Evolutionary conservation across 1,284 basidiomycete species (phyloP).

Genomic region (Tausonia pullulans): DNA sequence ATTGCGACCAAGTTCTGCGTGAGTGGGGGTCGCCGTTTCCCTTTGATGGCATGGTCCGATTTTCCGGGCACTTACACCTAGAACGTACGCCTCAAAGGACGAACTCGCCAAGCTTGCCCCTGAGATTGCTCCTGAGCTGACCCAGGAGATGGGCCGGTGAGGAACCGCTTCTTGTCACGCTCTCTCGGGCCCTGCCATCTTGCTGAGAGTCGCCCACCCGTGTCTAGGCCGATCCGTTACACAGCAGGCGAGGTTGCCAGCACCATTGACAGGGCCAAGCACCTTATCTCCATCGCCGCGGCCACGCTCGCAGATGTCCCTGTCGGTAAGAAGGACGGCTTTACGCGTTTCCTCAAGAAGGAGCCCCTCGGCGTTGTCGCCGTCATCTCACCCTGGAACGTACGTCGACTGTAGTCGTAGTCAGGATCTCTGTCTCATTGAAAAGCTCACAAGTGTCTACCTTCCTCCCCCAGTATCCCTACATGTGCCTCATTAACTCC

Average conservation of each 20-base stretch:
- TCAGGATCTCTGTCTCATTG: too few species aligned
- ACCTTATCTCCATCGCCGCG: constrained; percentile 75
- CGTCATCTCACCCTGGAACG: constrained; percentile 81
- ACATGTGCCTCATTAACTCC: constrained; percentile 77
- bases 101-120: constrained; percentile 61
- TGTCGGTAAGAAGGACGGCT: constrained; percentile 65
- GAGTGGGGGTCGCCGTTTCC: constrained; percentile 19
- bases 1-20: constrained; percentile 70
- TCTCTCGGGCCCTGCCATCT: neutral
- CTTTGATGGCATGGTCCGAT: neutral
- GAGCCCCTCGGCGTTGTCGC: constrained; percentile 79
- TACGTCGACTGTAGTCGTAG: constrained; percentile 25
- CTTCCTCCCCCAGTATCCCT: constrained; percentile 55
- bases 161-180: constrained; percentile 22
- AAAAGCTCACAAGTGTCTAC: neutral
- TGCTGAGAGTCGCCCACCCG: too few species aligned
- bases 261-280: constrained; percentile 64
- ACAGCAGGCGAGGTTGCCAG: constrained; percentile 67
- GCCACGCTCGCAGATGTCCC: constrained; percentile 62
- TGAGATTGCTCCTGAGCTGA: constrained; percentile 62
- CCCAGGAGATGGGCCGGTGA: constrained; percentile 65
- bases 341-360: constrained; percentile 69
- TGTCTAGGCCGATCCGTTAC: constrained; percentile 60
- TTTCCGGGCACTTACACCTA: neutral
- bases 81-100: constrained; percentile 40